A percentile compares a stretch with the other conserved stretches of the same genome.
These are phyloP conservation scores for Penicillium soppii DNA, from an alignment of 495 filamentous ascomycete genomes.

Conservation along the genomic window DNA sequence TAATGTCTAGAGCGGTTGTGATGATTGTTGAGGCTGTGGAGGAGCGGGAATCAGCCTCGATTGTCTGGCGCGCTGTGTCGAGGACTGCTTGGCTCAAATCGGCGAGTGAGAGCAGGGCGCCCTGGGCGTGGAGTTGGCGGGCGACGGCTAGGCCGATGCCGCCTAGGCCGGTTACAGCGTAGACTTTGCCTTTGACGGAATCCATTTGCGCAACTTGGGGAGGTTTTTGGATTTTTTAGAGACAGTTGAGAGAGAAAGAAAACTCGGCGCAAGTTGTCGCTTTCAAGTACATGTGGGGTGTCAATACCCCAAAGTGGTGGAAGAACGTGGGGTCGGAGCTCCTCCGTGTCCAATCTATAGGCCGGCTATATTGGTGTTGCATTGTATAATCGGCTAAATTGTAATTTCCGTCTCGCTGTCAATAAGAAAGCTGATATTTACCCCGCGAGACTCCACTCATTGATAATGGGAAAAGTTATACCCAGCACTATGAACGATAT, in stretches of 20 bases:
- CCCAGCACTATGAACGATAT: too few species aligned
- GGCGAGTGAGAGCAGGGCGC: constrained; percentile 52
- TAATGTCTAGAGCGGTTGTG: constrained; percentile 42
- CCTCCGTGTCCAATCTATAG: constrained; percentile 1
- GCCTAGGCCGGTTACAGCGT: constrained; percentile 54
- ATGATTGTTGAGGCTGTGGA: constrained; percentile 13
- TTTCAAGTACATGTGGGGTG: neutral
- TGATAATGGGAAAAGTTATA: neutral
- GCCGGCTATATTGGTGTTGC: neutral
- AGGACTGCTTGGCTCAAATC: constrained; percentile 46
- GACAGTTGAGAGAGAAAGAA: neutral
- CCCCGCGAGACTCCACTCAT: neutral
- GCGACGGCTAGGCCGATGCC: constrained; percentile 60
- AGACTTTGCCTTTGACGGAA: constrained; percentile 43
- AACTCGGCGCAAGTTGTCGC: too few species aligned
- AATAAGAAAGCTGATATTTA: neutral
- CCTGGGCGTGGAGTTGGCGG: constrained; percentile 44
- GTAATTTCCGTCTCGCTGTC: neutral
- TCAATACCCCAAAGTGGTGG: neutral
- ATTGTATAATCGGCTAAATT: constrained; percentile 4
- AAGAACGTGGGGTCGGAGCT: constrained; percentile 10
- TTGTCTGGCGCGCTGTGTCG: constrained; percentile 10
- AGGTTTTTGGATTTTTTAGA: neutral
- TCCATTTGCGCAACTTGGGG: constrained; percentile 7
- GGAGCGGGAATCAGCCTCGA: constrained; percentile 2